A percentile compares a stretch with the other conserved stretches of the same genome.
Evolutionary conservation across 2,329 filamentous ascomycete genomes (phyloP).

Genomic region (Ophiostoma australiae): DNA sequence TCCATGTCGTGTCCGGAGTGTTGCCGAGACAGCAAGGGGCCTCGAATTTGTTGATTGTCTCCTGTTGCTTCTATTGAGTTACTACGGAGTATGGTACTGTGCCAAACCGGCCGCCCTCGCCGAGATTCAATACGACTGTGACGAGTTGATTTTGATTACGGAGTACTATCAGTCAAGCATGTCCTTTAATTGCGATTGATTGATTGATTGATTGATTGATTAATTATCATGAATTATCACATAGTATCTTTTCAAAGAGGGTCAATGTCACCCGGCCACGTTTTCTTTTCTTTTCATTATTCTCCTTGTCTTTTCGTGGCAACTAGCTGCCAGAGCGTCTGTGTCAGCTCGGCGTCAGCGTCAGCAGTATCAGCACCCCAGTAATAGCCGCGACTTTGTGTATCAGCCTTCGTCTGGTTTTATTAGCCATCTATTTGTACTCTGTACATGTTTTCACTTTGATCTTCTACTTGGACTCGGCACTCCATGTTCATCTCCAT

Average conservation of each 20-base stretch:
- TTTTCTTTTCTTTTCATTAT: background rate
- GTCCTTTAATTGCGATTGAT: background rate
- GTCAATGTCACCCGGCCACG: constrained; percentile 11
- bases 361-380: background rate
- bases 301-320: background rate
- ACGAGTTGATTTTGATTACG: constrained; percentile 3
- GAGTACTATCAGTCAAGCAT: background rate
- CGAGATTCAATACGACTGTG: constrained; percentile 12
- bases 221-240: too few relatives aligned
- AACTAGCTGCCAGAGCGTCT: background rate
- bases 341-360: background rate
- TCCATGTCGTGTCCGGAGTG: constrained; percentile 8
- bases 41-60: background rate
- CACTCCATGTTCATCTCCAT: background rate
- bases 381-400: background rate
- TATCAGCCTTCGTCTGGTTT: constrained; percentile 2
- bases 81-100: too few relatives aligned
- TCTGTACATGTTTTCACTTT: background rate
- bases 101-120: background rate
- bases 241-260: background rate
- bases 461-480: background rate
- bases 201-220: background rate
- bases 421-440: background rate
- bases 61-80: background rate
- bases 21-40: constrained; percentile 2